Evolutionary conservation across 495 filamentous ascomycete species (phyloP), one percentile per base, ranked within the genome.

Genomic region (Neurospora hispaniola): DNA sequence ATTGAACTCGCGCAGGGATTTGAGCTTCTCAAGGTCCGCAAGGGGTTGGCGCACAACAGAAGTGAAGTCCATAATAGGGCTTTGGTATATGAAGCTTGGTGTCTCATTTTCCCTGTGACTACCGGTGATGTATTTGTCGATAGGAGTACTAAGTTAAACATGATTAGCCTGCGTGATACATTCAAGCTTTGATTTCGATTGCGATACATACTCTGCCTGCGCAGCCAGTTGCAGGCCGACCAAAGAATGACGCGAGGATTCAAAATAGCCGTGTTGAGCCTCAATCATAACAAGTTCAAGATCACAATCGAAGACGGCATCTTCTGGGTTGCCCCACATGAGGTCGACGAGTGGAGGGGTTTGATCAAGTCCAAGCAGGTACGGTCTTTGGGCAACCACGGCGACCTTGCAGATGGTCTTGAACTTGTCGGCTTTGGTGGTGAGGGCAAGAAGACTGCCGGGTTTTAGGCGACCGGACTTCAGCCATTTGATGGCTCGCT

Each of bases 201-300:
- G 27, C n/a, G 11, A 46, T 0, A 80, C 88, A 81, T 78, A 91
- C 88, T 82, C 82, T 74, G 91, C 88, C 5, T 77, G 74, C 2
- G 85, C 87, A 76, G 94, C 87, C 73, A 89, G 90, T 75, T 97
- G 94, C 14, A 97, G 80, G 39, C 91, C 91, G 39, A 86, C 82
- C 82, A 97, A 83, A 0, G 88, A 89, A 80, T 96, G 90, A 40
- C 91, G 86, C 42, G 86, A 82, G 0, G 91, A 87, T 78, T 97
- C 94, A 71, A 87, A 96, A 76, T 92, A 96, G 4, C 91, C 90
- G 6, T 79, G 79, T 8, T 89, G 84, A 5, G 90, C 84, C 76
- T 97, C 92, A 0, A 96, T 84, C 93, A 97, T 96, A 40, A 94
- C 74, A 81, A 90, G 90, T 76, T 93, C 88, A 48, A 88, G 78